Evolutionary conservation across 139 green algal species (phyloP).

Genomic region (Coelastrella sp.): DNA sequence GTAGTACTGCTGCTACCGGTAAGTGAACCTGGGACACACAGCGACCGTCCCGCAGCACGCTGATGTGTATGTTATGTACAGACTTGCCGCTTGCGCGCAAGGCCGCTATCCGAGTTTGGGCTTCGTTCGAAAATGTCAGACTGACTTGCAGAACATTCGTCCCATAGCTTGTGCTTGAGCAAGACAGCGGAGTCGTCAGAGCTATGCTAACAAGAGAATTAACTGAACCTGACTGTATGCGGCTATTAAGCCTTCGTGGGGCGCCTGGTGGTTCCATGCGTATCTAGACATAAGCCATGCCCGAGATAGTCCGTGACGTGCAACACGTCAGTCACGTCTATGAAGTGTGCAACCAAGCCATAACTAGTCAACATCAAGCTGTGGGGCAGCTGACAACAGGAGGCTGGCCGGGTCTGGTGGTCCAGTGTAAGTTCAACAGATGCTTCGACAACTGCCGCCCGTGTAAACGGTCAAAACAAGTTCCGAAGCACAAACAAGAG

Average conservation of each 20-base stretch:
- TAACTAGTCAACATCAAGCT: no score
- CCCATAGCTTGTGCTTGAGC: not conserved
- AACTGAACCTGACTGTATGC: not conserved
- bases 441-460: no score
- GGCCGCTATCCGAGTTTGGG: not conserved
- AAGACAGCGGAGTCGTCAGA: not conserved
- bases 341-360: no score
- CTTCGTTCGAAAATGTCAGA: not conserved
- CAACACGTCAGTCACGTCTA: no score
- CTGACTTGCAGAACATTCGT: not conserved
- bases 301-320: no score
- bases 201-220: not conserved
- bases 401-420: no score
- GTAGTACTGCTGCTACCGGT: not conserved
- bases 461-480: no score
- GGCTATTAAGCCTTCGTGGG: not conserved
- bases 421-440: no score
- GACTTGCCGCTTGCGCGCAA: not conserved
- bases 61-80: not conserved
- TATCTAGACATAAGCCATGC: no score
- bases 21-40: not conserved
- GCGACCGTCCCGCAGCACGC: not conserved
- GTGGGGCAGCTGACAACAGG: no score
- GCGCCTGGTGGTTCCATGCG: not conserved
- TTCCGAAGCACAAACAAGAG: no score